These are phyloP conservation scores for Geoglossum cookeanum DNA, from an alignment of 2,329 filamentous ascomycete genomes.

Conservation along the genomic window DNA sequence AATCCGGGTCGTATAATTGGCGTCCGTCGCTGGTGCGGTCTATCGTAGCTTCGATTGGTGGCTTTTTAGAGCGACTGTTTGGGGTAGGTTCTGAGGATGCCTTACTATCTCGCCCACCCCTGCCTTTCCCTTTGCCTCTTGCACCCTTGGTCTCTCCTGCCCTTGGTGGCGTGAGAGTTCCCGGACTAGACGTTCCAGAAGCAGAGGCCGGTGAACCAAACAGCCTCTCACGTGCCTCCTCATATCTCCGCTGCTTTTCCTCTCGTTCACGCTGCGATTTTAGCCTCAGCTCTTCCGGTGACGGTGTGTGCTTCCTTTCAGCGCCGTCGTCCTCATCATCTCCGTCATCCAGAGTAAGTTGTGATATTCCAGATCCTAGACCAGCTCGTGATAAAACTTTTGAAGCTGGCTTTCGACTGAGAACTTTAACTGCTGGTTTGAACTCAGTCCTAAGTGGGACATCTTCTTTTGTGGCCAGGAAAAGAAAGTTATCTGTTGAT, in stretches of 20 bases:
- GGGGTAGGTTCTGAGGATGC: constrained; percentile 16
- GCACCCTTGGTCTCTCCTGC: constrained; percentile 7
- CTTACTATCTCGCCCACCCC: constrained; percentile 28
- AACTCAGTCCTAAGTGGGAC: constrained; percentile 51
- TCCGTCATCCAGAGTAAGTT: constrained; percentile 30
- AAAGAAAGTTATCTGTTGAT: constrained; percentile 54
- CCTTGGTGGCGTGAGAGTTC: constrained; percentile 40
- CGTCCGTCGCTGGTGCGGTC: constrained; percentile 27
- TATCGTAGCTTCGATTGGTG: constrained; percentile 19
- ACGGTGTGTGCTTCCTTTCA: constrained; percentile 41
- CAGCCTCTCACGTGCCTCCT: constrained; percentile 72
- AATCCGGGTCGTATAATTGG: constrained; percentile 54
- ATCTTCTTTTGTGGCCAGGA: constrained; percentile 43
- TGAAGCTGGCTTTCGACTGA: constrained; percentile 59
- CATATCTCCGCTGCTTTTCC: constrained; percentile 79
- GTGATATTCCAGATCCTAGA: constrained; percentile 24
- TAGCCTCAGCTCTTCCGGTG: constrained; percentile 56
- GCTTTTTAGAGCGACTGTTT: constrained; percentile 16
- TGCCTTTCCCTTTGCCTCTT: constrained; percentile 24
- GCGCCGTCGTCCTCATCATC: constrained; percentile 48
- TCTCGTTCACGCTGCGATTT: constrained; percentile 64
- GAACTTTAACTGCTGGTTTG: constrained; percentile 65
- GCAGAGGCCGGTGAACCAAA: constrained; percentile 41
- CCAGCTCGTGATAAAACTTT: constrained; percentile 36
- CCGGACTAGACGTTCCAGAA: constrained; percentile 42